phyloP scores from a whole-genome alignment of 306 rosid species.

The Cicer cuneatum region DNA sequence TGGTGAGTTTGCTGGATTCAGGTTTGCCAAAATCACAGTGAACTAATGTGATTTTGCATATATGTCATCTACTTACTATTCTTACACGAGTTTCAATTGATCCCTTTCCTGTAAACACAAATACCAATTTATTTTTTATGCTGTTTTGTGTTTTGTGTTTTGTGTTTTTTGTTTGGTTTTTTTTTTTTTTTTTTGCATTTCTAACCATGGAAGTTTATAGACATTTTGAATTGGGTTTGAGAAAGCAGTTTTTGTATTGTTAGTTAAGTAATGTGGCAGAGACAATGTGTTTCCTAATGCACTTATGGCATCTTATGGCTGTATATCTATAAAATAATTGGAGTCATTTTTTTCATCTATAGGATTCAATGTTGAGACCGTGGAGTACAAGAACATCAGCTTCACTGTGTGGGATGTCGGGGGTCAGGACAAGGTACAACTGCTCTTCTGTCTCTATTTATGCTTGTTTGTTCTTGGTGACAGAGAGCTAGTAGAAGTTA shows the following conservation, averaged over 20 bases:
- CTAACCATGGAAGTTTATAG: not conserved
- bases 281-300: conserved; percentile 6
- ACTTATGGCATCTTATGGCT: conserved; percentile 3
- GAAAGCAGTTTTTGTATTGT: not conserved
- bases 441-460: conserved; percentile 4
- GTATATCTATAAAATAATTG: not conserved
- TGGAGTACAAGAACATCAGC: conserved; percentile 98
- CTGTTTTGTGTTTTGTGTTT: not conserved
- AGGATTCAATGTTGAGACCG: conserved; percentile 98
- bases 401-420: conserved; percentile 99
- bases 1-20: too few species aligned
- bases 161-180: not conserved
- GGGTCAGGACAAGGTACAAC: conserved; percentile 91
- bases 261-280: not conserved
- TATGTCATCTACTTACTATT: too few species aligned
- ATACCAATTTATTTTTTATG: conserved; percentile 1
- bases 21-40: too few species aligned
- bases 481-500: conserved; percentile 32
- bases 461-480: conserved; percentile 27
- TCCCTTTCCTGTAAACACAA: too few species aligned
- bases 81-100: too few species aligned
- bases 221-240: conserved; percentile 7
- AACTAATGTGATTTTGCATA: too few species aligned
- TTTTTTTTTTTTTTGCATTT: too few species aligned
- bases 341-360: conserved; percentile 30